Percentiles rank a stretch among this genome's conserved stretches.
Conservation (phyloP, 805 yeast species). For the Isabelozyma gotoi region DNA sequence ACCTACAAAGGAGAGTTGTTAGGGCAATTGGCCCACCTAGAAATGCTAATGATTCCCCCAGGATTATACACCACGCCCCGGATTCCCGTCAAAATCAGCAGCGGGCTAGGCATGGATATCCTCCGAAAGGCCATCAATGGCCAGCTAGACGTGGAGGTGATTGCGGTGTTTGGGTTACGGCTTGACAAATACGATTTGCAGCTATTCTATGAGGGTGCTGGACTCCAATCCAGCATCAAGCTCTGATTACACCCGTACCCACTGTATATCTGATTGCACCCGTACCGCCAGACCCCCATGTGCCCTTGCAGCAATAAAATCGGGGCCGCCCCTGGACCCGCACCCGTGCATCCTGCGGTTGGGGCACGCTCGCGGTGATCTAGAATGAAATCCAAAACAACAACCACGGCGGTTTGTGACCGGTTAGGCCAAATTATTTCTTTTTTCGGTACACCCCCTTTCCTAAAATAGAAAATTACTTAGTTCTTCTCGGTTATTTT, state of each 20-base stretch:
- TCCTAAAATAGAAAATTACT: not conserved
- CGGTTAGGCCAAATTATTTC: not conserved
- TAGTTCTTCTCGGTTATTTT: not conserved
- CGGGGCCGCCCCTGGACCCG: not conserved
- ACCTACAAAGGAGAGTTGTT: conserved; percentile 44
- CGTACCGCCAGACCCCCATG: no score
- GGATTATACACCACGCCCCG: conserved; percentile 52
- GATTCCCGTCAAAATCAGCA: conserved; percentile 47
- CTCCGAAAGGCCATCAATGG: conserved; percentile 52
- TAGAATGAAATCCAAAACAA: not conserved
- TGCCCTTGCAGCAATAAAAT: not conserved
- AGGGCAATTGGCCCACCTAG: conserved; percentile 45
- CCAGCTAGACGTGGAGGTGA: conserved; percentile 45
- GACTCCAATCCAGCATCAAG: conserved; percentile 40
- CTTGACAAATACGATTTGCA: conserved; percentile 42
- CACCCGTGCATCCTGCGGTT: no score
- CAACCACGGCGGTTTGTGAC: not conserved
- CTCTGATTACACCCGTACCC: conserved; percentile 16
- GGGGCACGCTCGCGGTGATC: not conserved
- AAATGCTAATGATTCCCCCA: conserved; percentile 46
- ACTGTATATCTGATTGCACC: no score
- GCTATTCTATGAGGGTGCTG: conserved; percentile 47
- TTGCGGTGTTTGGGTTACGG: conserved; percentile 40
- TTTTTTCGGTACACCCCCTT: not conserved
- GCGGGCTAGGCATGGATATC: conserved; percentile 49